These are phyloP conservation scores for Limnanthes douglasii DNA, from an alignment of 345 rosid species.

Conservation along the genomic window DNA sequence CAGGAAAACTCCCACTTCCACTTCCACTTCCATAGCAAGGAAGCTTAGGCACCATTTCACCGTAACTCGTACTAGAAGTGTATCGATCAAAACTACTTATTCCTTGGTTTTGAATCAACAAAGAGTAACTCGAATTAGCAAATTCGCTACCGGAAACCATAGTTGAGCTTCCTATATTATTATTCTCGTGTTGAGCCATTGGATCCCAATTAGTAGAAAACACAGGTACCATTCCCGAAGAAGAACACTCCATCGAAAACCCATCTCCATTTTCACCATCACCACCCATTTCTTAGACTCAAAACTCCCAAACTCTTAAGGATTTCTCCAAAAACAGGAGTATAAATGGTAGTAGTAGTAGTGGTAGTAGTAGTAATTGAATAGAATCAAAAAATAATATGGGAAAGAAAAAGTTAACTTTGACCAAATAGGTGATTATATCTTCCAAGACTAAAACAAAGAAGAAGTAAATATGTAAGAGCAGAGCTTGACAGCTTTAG, in stretches of 20 bases:
- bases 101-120: constrained; percentile 42
- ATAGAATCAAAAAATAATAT: constrained; percentile 3
- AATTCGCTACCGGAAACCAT: constrained; percentile 38
- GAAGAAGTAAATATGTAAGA: constrained; percentile 39
- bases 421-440: constrained; percentile 38
- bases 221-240: no score
- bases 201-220: constrained; percentile 80
- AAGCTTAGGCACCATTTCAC: constrained; percentile 35
- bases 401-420: constrained; percentile 19
- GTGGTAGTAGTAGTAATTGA: constrained; percentile 10
- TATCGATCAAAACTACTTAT: constrained; percentile 33
- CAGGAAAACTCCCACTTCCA: constrained; percentile 47
- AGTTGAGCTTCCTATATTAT: constrained; percentile 35
- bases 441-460: constrained; percentile 62
- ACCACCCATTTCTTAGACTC: constrained; percentile 35
- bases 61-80: constrained; percentile 42
- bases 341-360: no score
- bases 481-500: constrained; percentile 55
- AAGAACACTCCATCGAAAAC: constrained; percentile 42
- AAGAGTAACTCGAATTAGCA: constrained; percentile 34
- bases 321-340: no score
- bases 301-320: constrained; percentile 16
- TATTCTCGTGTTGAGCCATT: constrained; percentile 28
- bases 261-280: constrained; percentile 25
- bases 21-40: constrained; percentile 41